Base-by-base conservation (phyloP, 1,284 basidiomycete genomes). In the Malassezia equina region DNA sequence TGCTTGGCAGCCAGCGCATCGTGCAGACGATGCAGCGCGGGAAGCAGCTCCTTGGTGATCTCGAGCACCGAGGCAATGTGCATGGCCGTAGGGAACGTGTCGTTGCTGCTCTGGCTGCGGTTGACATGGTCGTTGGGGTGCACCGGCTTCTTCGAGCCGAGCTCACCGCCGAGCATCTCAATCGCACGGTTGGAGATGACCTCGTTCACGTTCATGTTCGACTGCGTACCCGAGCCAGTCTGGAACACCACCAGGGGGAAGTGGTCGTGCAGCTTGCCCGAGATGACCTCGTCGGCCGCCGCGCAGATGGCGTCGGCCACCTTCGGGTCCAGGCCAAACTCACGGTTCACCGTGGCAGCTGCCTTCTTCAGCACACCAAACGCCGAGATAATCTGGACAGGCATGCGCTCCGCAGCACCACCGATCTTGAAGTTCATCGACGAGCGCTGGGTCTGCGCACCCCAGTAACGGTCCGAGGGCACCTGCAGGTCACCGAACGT, bases 101-200 rank as follows among this genome's bases (percentile, higher is more conserved):
- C 94, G 75, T 99, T 99, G 75, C 90, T 94, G 66, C 88, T 93
- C 78, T 98, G 94, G 76, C 88, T 90, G 87, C 88, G 95, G 80
- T 99, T 99, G 71, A 96, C 93, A 78, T 99, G 94, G 76, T 99
- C 94, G 76, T 99, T 99, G 41, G 94, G 94, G 77, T 99, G 94
- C 11, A 99, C 91, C 25, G 94, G 94, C 73, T 82, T 90, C 81
- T 98, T 99, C 59, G 86, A 88, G 42, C 94, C 94, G 52, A 95
- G 80, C 78, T 94, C 82, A 25, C 94, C 94, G 21, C 94, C 94
- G 60, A 98, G 84, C 63, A 95, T 79, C 79, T 99, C 90, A 71
- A 98, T 99, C 32, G 94, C 94, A 60, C 93, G 85, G 78, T 99
- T 99, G 27, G 89, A 91, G 75, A 99, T 94, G 73, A 98, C 93